Evolutionary conservation across 129 eudicot species (phyloP), one percentile per base, ranked within the genome.

Genomic region (Arctium lappa): DNA sequence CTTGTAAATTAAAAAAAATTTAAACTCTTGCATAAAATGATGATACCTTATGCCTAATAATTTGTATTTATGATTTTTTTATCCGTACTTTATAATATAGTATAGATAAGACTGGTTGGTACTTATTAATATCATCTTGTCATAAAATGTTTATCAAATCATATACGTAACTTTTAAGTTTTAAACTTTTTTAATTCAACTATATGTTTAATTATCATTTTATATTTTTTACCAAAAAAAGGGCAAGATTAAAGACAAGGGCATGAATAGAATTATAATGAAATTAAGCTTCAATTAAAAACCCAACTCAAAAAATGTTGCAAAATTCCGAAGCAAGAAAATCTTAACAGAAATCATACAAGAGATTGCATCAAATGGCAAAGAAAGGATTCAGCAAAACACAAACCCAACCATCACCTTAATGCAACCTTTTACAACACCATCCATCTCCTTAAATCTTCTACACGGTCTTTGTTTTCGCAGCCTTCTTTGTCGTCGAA

Each of bases 391-490:
- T 69, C 66, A 53, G 29, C 78, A 37, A 50, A 37, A 69, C 62
- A 74, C 71, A 74, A 79, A 83, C 75, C 27, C 62, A 40, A 63
- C 71, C 65, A 79, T 69, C 82, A 66, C 46, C 82, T 65, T 48
- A 60, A 68, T 79, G 63, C 80, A 65, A 84, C 79, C 79, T 42
- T 60, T 60, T 73, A 73, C 87, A 79, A 79, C 87, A 42, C 39
- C 50, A 18, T 74, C 39, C 50, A 18, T 74, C 62, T 63, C 68
- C 29, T n/a, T n/a, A 60, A 60, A 60, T 60, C 50, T 63, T 60
- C 80, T 85, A 85, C 36, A 50, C 50, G 38, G 88, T 85, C 85
- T 85, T 85, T 0, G 85, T 74, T 80, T 85, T 85, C 30, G 83
- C 6, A 32, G 85, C 78, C 85, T 80, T 81, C 82, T 85, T 85